Conservation (phyloP, 192 early-diverging fungal genomes). For the Paraglomus occultum region DNA sequence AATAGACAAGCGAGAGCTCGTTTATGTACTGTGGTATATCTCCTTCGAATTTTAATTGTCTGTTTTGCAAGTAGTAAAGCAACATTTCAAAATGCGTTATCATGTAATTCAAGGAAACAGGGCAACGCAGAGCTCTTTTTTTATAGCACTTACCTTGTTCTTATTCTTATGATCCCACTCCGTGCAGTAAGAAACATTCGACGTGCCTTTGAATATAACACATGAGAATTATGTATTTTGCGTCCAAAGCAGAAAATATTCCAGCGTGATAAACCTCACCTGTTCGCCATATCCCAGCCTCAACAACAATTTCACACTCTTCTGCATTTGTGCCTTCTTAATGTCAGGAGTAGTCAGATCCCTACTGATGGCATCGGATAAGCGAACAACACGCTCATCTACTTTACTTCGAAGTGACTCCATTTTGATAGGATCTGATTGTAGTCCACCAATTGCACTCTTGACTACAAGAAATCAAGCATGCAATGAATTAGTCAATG, state of each 20-base stretch:
- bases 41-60: slow-evolving; percentile 86
- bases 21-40: slow-evolving; percentile 83
- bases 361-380: slow-evolving; percentile 42
- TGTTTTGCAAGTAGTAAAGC: slow-evolving; percentile 23
- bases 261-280: slow-evolving; percentile 33
- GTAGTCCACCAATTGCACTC: slow-evolving; percentile 35
- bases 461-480: slow-evolving; percentile 33
- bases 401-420: slow-evolving; percentile 43
- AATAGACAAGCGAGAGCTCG: slow-evolving; percentile 84
- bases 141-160: slow-evolving; percentile 53
- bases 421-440: slow-evolving; percentile 33
- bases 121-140: background rate
- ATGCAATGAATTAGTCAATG: background rate
- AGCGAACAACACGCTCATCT: slow-evolving; percentile 41
- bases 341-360: slow-evolving; percentile 83
- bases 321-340: slow-evolving; percentile 76
- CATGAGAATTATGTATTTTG: background rate
- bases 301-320: slow-evolving; percentile 76
- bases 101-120: background rate
- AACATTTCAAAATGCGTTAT: slow-evolving; percentile 31
- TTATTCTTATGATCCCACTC: slow-evolving; percentile 70
- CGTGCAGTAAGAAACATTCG: slow-evolving; percentile 83
- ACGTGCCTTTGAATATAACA: slow-evolving; percentile 57
- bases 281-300: slow-evolving; percentile 71
- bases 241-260: background rate